Evolutionary conservation across 768 basidiomycete genomes (phyloP).

Genomic region (Podaxis sp.): DNA sequence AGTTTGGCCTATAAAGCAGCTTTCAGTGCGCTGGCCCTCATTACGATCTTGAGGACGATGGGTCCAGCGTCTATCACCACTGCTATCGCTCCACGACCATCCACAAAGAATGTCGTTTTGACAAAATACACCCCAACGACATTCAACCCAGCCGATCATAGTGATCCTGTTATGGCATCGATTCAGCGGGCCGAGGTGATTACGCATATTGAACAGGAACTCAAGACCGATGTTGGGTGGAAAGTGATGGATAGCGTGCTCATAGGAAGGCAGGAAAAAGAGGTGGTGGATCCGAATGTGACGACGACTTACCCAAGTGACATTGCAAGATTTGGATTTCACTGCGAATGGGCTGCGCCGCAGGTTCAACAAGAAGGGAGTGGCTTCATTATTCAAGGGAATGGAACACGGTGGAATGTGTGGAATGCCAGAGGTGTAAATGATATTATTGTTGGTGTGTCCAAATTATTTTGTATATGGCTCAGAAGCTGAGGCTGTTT

Average conservation of each 20-base stretch:
- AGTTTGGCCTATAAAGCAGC: conserved; percentile 8
- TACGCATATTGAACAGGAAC: conserved; percentile 2
- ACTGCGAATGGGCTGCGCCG: background rate
- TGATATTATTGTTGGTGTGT: conserved; percentile 5
- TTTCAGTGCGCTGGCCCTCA: background rate
- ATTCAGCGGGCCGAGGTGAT: conserved; percentile 9
- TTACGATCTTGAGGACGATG: conserved; percentile 8
- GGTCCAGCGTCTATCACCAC: conserved; percentile 7
- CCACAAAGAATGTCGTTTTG: background rate
- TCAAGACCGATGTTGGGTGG: conserved; percentile 4
- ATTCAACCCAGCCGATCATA: conserved; percentile 1
- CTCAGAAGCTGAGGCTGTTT: background rate
- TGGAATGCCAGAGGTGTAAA: background rate
- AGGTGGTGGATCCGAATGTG: background rate
- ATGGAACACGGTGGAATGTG: conserved; percentile 6
- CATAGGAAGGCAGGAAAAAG: conserved; percentile 10
- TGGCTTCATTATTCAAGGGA: background rate
- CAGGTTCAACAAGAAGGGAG: background rate
- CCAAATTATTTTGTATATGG: too few relatives aligned
- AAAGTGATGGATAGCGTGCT: background rate
- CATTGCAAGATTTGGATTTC: background rate
- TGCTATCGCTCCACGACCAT: background rate
- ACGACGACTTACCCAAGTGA: conserved; percentile 4
- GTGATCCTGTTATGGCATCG: conserved; percentile 2
- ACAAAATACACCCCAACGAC: conserved; percentile 3